These are phyloP conservation scores for Lonicera japonica DNA, from an alignment of 129 eudicot genomes.

Conservation along the genomic window DNA sequence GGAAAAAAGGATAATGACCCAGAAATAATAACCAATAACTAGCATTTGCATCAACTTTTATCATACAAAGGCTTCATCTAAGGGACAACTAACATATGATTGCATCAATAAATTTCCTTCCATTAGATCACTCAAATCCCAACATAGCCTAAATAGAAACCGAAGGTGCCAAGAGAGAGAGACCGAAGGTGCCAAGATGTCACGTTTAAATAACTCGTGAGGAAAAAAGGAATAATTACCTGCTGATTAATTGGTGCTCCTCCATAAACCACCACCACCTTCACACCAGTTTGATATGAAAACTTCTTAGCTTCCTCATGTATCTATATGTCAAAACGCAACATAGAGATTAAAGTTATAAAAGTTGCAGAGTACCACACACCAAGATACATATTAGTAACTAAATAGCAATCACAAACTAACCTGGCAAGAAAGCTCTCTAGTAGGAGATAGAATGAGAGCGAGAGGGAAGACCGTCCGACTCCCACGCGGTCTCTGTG, in stretches of 20 bases:
- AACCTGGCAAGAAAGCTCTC: constrained; percentile 81
- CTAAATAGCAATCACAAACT: not conserved
- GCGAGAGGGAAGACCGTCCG: constrained; percentile 51
- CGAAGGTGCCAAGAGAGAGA: too few relatives aligned
- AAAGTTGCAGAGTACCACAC: too few relatives aligned
- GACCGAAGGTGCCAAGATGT: too few relatives aligned
- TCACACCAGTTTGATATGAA: constrained; percentile 70
- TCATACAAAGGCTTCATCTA: too few relatives aligned
- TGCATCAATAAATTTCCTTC: too few relatives aligned
- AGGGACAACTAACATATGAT: too few relatives aligned
- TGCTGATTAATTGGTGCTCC: constrained; percentile 70
- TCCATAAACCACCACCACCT: constrained; percentile 77
- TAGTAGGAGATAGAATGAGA: constrained; percentile 73
- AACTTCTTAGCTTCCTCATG: constrained; percentile 75
- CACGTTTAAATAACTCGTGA: not conserved
- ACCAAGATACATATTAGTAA: too few relatives aligned
- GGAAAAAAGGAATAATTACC: constrained; percentile 18
- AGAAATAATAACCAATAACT: too few relatives aligned
- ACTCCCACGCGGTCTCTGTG: constrained; percentile 24
- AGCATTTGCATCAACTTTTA: too few relatives aligned
- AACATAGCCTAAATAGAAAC: too few relatives aligned
- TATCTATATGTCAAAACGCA: constrained; percentile 30
- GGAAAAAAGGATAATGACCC: too few relatives aligned
- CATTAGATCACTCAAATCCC: too few relatives aligned
- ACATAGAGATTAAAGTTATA: not conserved